These are phyloP conservation scores for Solanum ahanhuiri DNA, from an alignment of 257 asterid species.

Conservation along the genomic window DNA sequence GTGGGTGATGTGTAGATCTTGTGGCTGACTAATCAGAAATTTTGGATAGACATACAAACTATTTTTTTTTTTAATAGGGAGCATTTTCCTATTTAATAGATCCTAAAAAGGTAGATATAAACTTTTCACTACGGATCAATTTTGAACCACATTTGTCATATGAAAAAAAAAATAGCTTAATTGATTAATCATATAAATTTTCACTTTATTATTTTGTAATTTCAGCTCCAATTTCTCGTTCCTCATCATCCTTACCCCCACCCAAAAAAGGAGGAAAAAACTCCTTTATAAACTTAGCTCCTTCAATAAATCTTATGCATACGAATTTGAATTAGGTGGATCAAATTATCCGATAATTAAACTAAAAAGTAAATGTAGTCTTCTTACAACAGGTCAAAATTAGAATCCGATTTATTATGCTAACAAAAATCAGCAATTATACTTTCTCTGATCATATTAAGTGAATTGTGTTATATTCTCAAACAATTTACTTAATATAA, in stretches of 20 bases:
- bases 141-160: not conserved
- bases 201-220: not conserved
- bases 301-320: not conserved
- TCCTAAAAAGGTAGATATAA: not conserved
- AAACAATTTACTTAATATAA: too few species aligned
- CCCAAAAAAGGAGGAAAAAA: not conserved
- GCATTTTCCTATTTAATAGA: not conserved
- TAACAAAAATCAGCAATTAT: too few species aligned
- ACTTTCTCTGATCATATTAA: too few species aligned
- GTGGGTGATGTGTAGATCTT: slow-evolving; percentile 1
- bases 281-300: not conserved
- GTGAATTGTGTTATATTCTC: too few species aligned
- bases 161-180: not conserved
- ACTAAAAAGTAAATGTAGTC: not conserved
- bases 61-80: rapidly evolving
- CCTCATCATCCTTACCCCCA: not conserved
- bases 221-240: not conserved
- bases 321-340: not conserved
- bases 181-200: not conserved
- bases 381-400: not conserved
- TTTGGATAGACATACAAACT: not conserved
- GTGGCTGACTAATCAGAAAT: not conserved
- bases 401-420: too few species aligned
- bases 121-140: not conserved
- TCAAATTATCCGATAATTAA: not conserved